Conservation (phyloP, 2,329 filamentous ascomycete genomes). For the Xylariales sp. region DNA sequence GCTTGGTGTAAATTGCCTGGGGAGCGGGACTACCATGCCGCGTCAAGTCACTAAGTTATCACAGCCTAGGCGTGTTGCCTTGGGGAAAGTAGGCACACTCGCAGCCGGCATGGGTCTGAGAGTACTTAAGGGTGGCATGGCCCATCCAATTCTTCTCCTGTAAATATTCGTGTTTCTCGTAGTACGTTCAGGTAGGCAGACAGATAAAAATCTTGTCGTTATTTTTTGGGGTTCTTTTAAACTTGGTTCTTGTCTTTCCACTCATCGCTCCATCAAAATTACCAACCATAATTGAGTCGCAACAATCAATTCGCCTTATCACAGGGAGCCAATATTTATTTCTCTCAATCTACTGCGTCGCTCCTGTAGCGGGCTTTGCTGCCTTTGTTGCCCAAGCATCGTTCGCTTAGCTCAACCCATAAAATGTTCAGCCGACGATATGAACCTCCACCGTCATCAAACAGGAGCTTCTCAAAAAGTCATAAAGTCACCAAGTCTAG, state of each 20-base stretch:
- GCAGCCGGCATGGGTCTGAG: background rate
- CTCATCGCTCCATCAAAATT: slow-evolving; percentile 3
- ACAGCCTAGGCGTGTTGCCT: slow-evolving; percentile 1
- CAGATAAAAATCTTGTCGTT: slow-evolving; percentile 2
- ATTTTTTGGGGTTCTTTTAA: slow-evolving; percentile 3
- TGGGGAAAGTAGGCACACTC: background rate
- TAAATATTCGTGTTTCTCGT: background rate
- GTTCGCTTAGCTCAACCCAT: too few species aligned
- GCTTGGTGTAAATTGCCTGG: too few species aligned
- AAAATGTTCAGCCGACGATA: slow-evolving; percentile 47
- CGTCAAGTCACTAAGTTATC: too few species aligned
- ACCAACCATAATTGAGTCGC: too few species aligned
- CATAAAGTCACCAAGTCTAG: slow-evolving; percentile 46
- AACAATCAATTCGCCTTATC: background rate
- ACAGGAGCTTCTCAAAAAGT: slow-evolving; percentile 49
- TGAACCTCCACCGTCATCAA: slow-evolving; percentile 34
- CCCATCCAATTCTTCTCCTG: slow-evolving; percentile 1
- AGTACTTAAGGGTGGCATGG: slow-evolving; percentile 5
- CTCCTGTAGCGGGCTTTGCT: too few species aligned
- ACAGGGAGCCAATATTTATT: background rate
- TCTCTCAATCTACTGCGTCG: background rate
- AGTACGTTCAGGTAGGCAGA: slow-evolving; percentile 8
- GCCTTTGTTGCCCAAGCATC: too few species aligned
- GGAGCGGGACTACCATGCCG: too few species aligned
- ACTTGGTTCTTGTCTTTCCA: slow-evolving; percentile 4